Conservation (phyloP, 345 rosid species). For the Balakata baccata region DNA sequence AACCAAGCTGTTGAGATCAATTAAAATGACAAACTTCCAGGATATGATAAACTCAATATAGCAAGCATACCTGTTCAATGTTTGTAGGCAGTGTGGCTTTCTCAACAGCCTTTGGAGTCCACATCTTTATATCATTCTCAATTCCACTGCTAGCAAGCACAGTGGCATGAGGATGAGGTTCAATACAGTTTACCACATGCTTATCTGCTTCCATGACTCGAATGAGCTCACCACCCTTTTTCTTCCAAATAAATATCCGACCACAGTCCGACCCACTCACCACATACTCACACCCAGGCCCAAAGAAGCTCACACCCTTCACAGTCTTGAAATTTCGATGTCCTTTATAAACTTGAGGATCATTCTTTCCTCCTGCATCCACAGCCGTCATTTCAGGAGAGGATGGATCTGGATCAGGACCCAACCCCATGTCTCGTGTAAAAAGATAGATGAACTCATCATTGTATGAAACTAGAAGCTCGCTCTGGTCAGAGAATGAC, state of each 20-base stretch:
- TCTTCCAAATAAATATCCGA: conserved; percentile 86
- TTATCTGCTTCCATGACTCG: conserved; percentile 80
- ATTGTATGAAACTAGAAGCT: conserved; percentile 79
- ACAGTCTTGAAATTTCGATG: conserved; percentile 72
- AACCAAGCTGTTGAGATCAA: neutral
- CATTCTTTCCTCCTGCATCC: conserved; percentile 24
- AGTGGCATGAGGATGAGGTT: conserved; percentile 68
- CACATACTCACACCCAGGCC: conserved; percentile 86
- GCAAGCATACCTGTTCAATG: conserved; percentile 58
- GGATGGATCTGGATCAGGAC: conserved; percentile 43
- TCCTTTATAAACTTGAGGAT: conserved; percentile 70
- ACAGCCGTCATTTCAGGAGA: conserved; percentile 31
- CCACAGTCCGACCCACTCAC: conserved; percentile 98
- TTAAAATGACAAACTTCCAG: neutral
- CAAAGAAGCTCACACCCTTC: conserved; percentile 81
- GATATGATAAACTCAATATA: neutral
- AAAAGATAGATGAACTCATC: conserved; percentile 79
- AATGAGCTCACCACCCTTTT: conserved; percentile 69
- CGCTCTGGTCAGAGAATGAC: conserved; percentile 84
- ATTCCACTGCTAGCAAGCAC: conserved; percentile 87
- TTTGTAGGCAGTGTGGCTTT: conserved; percentile 63
- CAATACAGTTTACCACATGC: conserved; percentile 73
- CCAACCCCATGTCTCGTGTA: conserved; percentile 69
- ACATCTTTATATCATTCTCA: conserved; percentile 77
- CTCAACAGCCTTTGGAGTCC: conserved; percentile 69